phyloP scores from a whole-genome alignment of 805 yeast species.

The Candida parachauliodes region DNA sequence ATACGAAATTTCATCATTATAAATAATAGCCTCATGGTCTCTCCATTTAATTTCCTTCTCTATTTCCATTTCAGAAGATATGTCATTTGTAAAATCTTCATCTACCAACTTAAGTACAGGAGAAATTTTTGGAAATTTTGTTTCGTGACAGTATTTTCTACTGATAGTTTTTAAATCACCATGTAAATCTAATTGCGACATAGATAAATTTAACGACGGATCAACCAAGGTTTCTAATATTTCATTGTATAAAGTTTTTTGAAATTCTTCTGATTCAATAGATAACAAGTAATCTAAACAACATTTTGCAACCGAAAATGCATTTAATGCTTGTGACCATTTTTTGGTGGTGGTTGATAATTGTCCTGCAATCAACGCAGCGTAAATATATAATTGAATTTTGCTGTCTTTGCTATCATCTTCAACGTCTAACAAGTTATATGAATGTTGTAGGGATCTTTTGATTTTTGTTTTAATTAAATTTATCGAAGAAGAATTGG shows the following conservation, averaged over 20 bases:
- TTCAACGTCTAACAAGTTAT: slow-evolving; percentile 40
- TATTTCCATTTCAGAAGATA: slow-evolving; percentile 22
- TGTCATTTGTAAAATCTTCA: slow-evolving; percentile 30
- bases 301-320: slow-evolving; percentile 60
- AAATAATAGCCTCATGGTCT: slow-evolving; percentile 53
- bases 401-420: slow-evolving; percentile 31
- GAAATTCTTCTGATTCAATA: slow-evolving; percentile 23
- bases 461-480: slow-evolving; percentile 62
- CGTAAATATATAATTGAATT: slow-evolving; percentile 32
- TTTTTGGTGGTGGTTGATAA: slow-evolving; percentile 48
- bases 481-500: slow-evolving; percentile 23
- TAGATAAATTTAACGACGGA: slow-evolving; percentile 58
- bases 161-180: slow-evolving; percentile 51
- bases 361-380: slow-evolving; percentile 52
- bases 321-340: slow-evolving; percentile 51
- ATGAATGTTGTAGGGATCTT: slow-evolving; percentile 48
- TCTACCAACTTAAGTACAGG: slow-evolving; percentile 40
- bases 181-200: slow-evolving; percentile 35
- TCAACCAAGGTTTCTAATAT: slow-evolving; percentile 58
- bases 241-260: slow-evolving; percentile 48
- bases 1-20: slow-evolving; percentile 71
- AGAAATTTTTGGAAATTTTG: slow-evolving; percentile 30
- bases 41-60: slow-evolving; percentile 46
- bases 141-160: slow-evolving; percentile 37
- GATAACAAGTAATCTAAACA: slow-evolving; percentile 48